phyloP scores from a whole-genome alignment of 2,329 filamentous ascomycete genomes.

The Cordyceps pruinosa region DNA sequence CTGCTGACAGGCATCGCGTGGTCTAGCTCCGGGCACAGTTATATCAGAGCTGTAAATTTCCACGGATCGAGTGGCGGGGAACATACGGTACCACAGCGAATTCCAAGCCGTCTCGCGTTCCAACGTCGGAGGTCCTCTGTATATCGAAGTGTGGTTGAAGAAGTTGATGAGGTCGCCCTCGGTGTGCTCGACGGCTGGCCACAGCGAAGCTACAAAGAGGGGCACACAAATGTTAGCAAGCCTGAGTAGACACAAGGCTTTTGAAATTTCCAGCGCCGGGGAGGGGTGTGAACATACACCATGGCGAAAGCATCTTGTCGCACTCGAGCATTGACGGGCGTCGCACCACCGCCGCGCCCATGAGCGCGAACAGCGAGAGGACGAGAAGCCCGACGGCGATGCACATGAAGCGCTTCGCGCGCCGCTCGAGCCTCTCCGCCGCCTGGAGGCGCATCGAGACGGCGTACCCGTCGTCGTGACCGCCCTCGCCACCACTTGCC shows the following conservation, averaged over 20 bases:
- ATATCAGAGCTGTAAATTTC: not conserved
- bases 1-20: slow-evolving; percentile 8
- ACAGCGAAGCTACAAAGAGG: not conserved
- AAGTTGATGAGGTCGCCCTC: slow-evolving; percentile 11
- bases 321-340: slow-evolving; percentile 7
- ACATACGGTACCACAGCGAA: slow-evolving; percentile 11
- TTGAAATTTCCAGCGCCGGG: not conserved
- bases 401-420: slow-evolving; percentile 4
- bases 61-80: not conserved
- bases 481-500: not conserved
- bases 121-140: slow-evolving; percentile 11
- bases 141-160: slow-evolving; percentile 14
- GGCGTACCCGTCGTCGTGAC: not conserved
- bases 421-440: slow-evolving; percentile 2
- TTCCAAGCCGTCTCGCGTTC: slow-evolving; percentile 14
- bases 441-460: slow-evolving; percentile 1
- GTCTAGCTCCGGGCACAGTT: not conserved
- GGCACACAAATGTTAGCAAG: not conserved
- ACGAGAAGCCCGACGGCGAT: not conserved
- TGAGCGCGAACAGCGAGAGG: slow-evolving; percentile 1
- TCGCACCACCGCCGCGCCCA: not conserved
- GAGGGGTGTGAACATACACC: slow-evolving; percentile 9
- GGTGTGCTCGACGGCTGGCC: slow-evolving; percentile 6
- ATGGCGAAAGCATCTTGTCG: slow-evolving; percentile 7
- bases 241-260: not conserved